These are phyloP conservation scores for Nitzschia putrida DNA, from an alignment of 108 stramenopile genomes.

Conservation along the genomic window DNA sequence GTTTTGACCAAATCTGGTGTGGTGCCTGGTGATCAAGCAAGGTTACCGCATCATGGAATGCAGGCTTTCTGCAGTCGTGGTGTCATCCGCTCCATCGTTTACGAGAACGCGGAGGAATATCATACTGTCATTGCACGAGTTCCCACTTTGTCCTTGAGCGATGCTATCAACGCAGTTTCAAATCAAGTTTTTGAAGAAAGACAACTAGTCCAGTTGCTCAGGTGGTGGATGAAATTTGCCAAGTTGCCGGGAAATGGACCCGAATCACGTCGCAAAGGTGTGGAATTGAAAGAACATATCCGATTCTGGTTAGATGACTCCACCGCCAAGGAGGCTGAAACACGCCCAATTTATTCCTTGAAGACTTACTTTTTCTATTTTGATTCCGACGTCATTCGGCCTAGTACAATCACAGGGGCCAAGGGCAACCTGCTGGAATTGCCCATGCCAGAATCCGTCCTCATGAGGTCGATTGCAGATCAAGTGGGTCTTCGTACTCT, in stretches of 20 bases:
- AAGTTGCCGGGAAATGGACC: constrained; percentile 49
- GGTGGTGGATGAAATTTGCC: constrained; percentile 57
- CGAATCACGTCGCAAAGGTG: constrained; percentile 27
- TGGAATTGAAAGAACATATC: constrained; percentile 46
- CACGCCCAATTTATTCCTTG: constrained; percentile 31
- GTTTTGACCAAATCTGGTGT: constrained; percentile 63
- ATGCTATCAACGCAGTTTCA: constrained; percentile 45
- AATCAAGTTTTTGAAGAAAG: constrained; percentile 46
- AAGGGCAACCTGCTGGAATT: constrained; percentile 5
- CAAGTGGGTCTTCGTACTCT: constrained; percentile 45
- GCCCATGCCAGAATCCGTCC: constrained; percentile 69
- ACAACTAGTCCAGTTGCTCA: constrained; percentile 50
- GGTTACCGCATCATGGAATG: constrained; percentile 61
- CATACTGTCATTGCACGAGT: constrained; percentile 69
- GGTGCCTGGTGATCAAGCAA: constrained; percentile 57
- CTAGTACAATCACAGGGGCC: background rate
- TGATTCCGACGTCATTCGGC: constrained; percentile 38
- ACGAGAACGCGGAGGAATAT: constrained; percentile 67
- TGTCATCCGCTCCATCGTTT: constrained; percentile 47
- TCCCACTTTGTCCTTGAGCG: constrained; percentile 49
- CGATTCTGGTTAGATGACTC: constrained; percentile 35
- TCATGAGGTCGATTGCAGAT: constrained; percentile 51
- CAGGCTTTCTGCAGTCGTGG: constrained; percentile 38
- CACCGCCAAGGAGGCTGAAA: constrained; percentile 6
- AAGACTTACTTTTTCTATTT: constrained; percentile 61